phyloP scores from a whole-genome alignment of 805 yeast species.

The Pichia manshurica region DNA sequence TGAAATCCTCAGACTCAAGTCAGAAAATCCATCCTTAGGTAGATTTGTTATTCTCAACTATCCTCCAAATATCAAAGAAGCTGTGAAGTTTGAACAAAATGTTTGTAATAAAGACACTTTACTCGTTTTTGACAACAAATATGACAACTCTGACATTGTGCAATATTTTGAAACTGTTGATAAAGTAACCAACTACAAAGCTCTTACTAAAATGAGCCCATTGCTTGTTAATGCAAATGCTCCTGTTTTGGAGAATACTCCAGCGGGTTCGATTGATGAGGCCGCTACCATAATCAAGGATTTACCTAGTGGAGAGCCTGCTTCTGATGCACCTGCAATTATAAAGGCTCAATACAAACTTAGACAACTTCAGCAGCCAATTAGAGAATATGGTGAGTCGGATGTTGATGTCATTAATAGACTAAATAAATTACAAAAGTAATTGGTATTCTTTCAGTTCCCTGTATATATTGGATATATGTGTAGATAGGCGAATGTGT shows the following conservation, averaged over 20 bases:
- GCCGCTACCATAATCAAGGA: neutral
- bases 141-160: slow-evolving; percentile 43
- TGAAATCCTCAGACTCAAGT: slow-evolving; percentile 22
- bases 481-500: neutral
- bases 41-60: slow-evolving; percentile 49
- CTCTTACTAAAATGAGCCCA: slow-evolving; percentile 16
- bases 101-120: slow-evolving; percentile 44
- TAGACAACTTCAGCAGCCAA: slow-evolving; percentile 19
- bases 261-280: neutral
- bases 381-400: slow-evolving; percentile 21
- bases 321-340: slow-evolving; percentile 15
- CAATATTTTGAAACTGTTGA: slow-evolving; percentile 65
- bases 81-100: slow-evolving; percentile 68
- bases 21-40: slow-evolving; percentile 33
- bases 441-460: neutral
- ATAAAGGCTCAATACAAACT: slow-evolving; percentile 19
- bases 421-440: slow-evolving; percentile 11
- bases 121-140: slow-evolving; percentile 26
- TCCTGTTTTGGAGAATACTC: neutral
- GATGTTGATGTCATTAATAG: slow-evolving; percentile 21
- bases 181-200: slow-evolving; percentile 34
- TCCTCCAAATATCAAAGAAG: slow-evolving; percentile 59
- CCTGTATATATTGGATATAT: slow-evolving; percentile 8
- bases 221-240: slow-evolving; percentile 1
- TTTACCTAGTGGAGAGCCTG: slow-evolving; percentile 9